Conservation (phyloP, 2,329 filamentous ascomycete species). For the Colletotrichum cuscutae region DNA sequence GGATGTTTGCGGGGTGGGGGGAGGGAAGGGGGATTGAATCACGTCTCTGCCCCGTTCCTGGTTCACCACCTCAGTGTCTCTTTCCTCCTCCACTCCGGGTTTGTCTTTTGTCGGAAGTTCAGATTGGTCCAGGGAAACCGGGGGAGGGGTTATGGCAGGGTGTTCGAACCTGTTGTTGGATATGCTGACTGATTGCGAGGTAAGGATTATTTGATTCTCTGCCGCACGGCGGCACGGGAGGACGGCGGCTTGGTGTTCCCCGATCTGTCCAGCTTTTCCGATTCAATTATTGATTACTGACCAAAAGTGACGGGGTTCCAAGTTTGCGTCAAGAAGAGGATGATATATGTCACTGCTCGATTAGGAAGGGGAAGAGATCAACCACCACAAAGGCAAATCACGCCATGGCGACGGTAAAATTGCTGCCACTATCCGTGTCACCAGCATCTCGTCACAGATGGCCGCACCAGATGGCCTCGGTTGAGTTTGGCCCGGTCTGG, state of each 20-base stretch:
- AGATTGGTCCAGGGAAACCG: neutral
- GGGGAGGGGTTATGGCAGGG: neutral
- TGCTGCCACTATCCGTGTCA: neutral
- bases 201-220: neutral
- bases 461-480: too few relatives aligned
- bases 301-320: neutral
- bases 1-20: neutral
- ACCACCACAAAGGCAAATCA: neutral
- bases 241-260: neutral
- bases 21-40: neutral
- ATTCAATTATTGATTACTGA: neutral
- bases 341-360: neutral
- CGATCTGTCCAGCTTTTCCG: neutral
- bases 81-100: neutral
- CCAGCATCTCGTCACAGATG: neutral
- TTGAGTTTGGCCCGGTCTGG: neutral
- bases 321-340: neutral
- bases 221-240: neutral
- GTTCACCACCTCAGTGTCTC: neutral
- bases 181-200: neutral
- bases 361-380: neutral
- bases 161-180: neutral
- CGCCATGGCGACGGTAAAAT: neutral
- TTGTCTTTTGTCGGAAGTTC: neutral
- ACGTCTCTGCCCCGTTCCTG: slow-evolving; percentile 3